Conservation (phyloP, 257 asterid species). For the Solanum chiquidenum region DNA sequence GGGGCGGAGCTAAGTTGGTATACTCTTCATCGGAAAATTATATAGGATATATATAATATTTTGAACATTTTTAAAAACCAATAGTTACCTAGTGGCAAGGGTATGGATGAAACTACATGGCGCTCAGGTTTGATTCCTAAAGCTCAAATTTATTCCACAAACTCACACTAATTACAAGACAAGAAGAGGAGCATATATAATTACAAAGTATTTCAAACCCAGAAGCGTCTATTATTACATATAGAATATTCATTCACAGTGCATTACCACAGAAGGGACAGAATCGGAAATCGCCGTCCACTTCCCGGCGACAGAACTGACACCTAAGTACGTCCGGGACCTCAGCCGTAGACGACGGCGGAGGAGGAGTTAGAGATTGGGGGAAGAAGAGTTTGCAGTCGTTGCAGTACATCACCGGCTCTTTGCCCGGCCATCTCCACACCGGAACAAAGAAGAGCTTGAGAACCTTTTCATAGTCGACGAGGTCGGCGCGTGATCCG, state of each 20-base stretch:
- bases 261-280: slow-evolving; percentile 71
- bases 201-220: not conserved
- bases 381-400: slow-evolving; percentile 64
- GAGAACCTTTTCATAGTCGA: slow-evolving; percentile 65
- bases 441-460: slow-evolving; percentile 79
- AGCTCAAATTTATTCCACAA: not conserved
- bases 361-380: slow-evolving; percentile 22
- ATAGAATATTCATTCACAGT: slow-evolving; percentile 9
- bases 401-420: slow-evolving; percentile 48
- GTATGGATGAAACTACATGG: no score
- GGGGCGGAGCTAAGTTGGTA: no score
- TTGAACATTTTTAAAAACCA: no score
- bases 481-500: slow-evolving; percentile 67
- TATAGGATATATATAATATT: no score
- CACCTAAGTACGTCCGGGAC: slow-evolving; percentile 20
- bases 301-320: slow-evolving; percentile 39
- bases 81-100: no score
- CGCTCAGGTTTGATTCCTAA: no score
- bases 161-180: not conserved
- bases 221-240: not conserved
- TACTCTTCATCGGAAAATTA: no score
- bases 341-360: not conserved
- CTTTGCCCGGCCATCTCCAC: slow-evolving; percentile 78
- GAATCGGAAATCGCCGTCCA: slow-evolving; percentile 44
- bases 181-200: not conserved